Base-by-base conservation (phyloP, 1,139 yeast species). In the Debaryomycetaceae sp. region DNA sequence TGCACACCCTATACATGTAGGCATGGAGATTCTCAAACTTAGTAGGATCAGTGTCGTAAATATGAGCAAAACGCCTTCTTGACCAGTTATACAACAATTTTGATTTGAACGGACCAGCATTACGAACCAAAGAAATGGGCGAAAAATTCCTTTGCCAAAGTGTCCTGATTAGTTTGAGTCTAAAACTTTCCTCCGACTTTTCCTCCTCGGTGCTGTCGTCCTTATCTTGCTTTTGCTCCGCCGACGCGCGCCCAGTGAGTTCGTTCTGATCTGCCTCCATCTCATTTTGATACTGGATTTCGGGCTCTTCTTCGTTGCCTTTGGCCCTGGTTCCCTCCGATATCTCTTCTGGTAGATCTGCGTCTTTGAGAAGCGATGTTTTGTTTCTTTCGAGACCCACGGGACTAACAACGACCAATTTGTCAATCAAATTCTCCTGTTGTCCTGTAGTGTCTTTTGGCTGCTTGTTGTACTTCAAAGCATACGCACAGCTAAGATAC, bases 401-500 rank as follows among this genome's bases (percentile, higher is more conserved):
- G 0, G 79, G 79, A 54, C 78, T 72, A 30, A 74, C 56, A 40
- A 74, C 61, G 5, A 74, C 66, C 54, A 74, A 55, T 50, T 73
- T 73, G 39, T 68, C 70, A 17, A 73, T 60, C 49, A 72, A 51
- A 39, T 57, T 60, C 9, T 51, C 48, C 6, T 42, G 42, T 9
- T 41, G 43, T 1, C 63, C 62, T 4, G 55, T 47, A 5, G 55
- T 51, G 1, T 68, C 63, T 44, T 68, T 66, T 20, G 60, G 51
- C 35, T 66, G 45, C 38, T 60, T 62, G 53, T 73, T 71, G 59
- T 88, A 85, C 53, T 83, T 83, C 55, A 83, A 55, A 6, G 93
- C 83, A 62, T 93, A 93, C 8, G 87, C 82, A 49, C 86, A 78
- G 23, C 95, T 83, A 47, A 93, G 66, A 57, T 90, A 90, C 0